Evolutionary conservation across 352 stramenopile species (phyloP).

Genomic region (Pythium rhizo-oryzae): DNA sequence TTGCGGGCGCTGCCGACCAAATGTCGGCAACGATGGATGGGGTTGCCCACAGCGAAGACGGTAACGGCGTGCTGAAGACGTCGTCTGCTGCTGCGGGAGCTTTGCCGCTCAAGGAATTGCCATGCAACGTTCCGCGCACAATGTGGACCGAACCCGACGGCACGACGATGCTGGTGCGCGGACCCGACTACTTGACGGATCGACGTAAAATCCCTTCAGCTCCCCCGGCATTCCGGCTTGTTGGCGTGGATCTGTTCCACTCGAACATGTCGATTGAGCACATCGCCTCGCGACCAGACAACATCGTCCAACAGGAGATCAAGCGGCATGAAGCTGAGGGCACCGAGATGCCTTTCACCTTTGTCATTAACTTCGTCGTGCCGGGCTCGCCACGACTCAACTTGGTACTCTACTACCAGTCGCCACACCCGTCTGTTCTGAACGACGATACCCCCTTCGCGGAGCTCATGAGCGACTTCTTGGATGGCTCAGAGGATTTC

Average conservation of each 20-base stretch:
- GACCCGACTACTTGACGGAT: conserved; percentile 69
- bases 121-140: conserved; percentile 56
- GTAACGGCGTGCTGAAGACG: conserved; percentile 12
- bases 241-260: conserved; percentile 69
- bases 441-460: conserved; percentile 61
- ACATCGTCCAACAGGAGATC: conserved; percentile 64
- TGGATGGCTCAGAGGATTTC: conserved; percentile 77
- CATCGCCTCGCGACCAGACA: conserved; percentile 60
- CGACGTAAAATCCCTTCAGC: conserved; percentile 75
- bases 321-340: conserved; percentile 55
- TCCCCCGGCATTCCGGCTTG: conserved; percentile 63
- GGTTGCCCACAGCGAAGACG: conserved; percentile 22
- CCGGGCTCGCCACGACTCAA: conserved; percentile 63
- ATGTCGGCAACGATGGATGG: conserved; percentile 4
- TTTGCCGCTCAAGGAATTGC: conserved; percentile 43
- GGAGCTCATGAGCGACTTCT: conserved; percentile 75
- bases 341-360: conserved; percentile 77
- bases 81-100: conserved; percentile 4
- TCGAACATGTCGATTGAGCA: conserved; percentile 58
- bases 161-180: conserved; percentile 66
- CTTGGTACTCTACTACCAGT: conserved; percentile 76
- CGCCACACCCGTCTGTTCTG: conserved; percentile 49
- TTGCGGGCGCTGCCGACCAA: conserved; percentile 21
- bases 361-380: conserved; percentile 81
- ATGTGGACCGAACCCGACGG: conserved; percentile 76